A percentile compares a stretch with the other conserved stretches of the same genome.
Evolutionary conservation across 805 yeast species (phyloP).

Genomic region (Pichia scutulata): DNA sequence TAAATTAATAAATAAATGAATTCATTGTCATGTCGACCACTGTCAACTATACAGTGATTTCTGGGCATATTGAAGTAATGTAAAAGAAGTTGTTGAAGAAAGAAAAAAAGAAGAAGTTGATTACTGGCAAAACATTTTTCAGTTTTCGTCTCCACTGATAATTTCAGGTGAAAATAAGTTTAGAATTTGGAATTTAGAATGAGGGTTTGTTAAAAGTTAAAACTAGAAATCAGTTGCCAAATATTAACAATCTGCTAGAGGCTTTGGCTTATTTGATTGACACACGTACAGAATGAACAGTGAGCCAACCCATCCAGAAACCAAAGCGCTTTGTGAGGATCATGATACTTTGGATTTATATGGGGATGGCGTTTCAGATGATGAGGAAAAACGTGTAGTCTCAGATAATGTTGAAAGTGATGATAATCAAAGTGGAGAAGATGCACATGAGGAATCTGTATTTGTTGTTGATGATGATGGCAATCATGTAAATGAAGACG

Average conservation of each 20-base stretch:
- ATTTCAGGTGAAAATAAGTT: too few relatives aligned
- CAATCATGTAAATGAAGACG: conserved; percentile 2
- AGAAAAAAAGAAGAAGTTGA: background rate
- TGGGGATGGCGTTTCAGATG: background rate
- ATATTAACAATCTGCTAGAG: too few relatives aligned
- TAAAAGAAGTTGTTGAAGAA: background rate
- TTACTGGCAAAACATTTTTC: too few relatives aligned
- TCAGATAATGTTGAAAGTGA: background rate
- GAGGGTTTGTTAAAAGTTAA: background rate
- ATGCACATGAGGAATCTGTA: background rate
- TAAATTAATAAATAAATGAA: background rate
- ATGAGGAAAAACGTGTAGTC: background rate
- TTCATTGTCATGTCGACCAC: background rate
- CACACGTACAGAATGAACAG: background rate
- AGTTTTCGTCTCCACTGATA: too few relatives aligned
- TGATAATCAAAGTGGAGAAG: conserved; percentile 3
- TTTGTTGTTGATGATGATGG: conserved; percentile 2
- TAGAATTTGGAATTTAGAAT: background rate
- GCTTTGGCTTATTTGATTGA: background rate
- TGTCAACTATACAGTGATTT: background rate
- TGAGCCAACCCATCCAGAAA: background rate
- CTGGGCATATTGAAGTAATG: background rate
- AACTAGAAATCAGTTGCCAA: too few relatives aligned
- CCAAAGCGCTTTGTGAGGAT: background rate
- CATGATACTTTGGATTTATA: background rate